phyloP scores from a whole-genome alignment of 179 eudicot species.

The Corrigiola litoralis region DNA sequence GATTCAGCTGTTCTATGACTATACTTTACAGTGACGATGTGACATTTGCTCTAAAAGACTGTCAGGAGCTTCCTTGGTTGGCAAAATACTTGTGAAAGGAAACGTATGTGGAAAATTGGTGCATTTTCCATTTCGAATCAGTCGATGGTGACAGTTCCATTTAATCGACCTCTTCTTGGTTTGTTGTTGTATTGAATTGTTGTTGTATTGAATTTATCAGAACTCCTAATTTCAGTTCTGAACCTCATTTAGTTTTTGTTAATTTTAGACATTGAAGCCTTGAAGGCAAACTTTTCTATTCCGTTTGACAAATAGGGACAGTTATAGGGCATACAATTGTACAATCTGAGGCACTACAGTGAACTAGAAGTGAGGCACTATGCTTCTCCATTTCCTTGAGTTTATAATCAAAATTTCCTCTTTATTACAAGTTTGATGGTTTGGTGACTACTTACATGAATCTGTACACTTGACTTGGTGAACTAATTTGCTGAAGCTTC shows the following conservation, averaged over 20 bases:
- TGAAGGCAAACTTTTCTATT: not conserved
- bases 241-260: too few relatives aligned
- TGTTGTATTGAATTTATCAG: not conserved
- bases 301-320: not conserved
- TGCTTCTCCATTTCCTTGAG: not conserved
- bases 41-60: constrained; percentile 78
- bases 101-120: too few relatives aligned
- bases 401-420: too few relatives aligned
- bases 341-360: not conserved
- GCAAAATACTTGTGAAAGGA: constrained; percentile 57
- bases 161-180: not conserved
- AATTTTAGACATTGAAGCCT: too few relatives aligned
- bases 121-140: not conserved
- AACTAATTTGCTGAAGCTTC: too few relatives aligned
- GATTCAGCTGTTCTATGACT: not conserved
- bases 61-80: constrained; percentile 87
- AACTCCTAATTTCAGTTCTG: not conserved
- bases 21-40: constrained; percentile 79
- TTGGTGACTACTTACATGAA: too few relatives aligned
- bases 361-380: not conserved
- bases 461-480: too few relatives aligned
- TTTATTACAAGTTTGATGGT: too few relatives aligned
- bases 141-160: not conserved
- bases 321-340: not conserved
- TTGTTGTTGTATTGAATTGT: not conserved